These are phyloP conservation scores for Alternaria rosae DNA, from an alignment of 2,329 filamentous ascomycete species.

Conservation along the genomic window DNA sequence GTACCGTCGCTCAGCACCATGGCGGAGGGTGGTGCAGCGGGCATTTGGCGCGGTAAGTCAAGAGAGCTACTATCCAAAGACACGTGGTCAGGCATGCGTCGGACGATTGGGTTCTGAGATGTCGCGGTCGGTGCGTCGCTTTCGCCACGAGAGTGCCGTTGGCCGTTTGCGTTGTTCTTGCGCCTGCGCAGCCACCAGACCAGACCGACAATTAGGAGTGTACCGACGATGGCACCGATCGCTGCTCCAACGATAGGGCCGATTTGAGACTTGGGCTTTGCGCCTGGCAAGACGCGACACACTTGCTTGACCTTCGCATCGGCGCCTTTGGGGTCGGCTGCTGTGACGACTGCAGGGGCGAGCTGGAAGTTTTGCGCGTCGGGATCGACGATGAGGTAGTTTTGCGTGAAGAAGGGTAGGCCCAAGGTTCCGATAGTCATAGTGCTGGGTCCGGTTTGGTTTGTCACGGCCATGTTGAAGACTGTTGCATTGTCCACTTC, in stretches of 20 bases:
- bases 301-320: conserved; percentile 23
- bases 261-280: conserved; percentile 12
- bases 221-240: conserved; percentile 13
- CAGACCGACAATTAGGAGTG: conserved; percentile 15
- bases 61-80: conserved; percentile 17
- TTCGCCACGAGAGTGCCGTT: conserved; percentile 11
- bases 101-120: conserved; percentile 9
- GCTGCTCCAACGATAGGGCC: conserved; percentile 17
- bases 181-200: conserved; percentile 14
- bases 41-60: conserved; percentile 14
- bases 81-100: background rate
- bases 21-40: conserved; percentile 5
- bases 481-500: conserved; percentile 27
- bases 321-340: conserved; percentile 19
- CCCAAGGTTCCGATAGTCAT: conserved; percentile 17
- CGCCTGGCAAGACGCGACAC: conserved; percentile 17
- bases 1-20: conserved; percentile 4
- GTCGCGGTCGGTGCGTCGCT: conserved; percentile 9
- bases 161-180: background rate
- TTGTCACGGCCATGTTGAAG: conserved; percentile 26
- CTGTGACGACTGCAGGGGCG: conserved; percentile 21
- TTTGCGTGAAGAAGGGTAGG: conserved; percentile 28
- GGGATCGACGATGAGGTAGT: conserved; percentile 27
- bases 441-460: conserved; percentile 10
- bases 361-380: conserved; percentile 26